Base-by-base conservation (phyloP, 2,329 filamentous ascomycete species). In the Leptographium radiaticola region DNA sequence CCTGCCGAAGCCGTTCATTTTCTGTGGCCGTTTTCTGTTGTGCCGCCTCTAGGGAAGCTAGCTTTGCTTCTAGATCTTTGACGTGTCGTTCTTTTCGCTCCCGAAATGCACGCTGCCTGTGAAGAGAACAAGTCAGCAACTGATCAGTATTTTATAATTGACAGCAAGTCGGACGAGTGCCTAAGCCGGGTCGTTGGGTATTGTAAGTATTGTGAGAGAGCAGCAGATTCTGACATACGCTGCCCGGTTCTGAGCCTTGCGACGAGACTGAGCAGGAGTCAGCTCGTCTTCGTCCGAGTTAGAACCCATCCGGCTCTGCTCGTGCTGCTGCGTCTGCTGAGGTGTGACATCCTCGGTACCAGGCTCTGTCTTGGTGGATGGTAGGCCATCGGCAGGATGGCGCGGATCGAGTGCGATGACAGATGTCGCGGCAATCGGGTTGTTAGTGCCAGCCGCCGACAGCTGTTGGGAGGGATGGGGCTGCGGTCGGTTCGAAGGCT, bases 71-170 rank as follows among this genome's bases (percentile, higher is more conserved):
- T 30, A 97, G 83, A 57, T 97, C 89, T 67, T 90, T 90, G 58
- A 97, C 89, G 64, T 68, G 90, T 55, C 84, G 85, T 67, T 97
- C 91, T 69, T 97, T 97, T 61, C 91, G 85, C 69, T 97, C 91
- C 57, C 91, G 88, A 68, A 97, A 97, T 36, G 93, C 91, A 62
- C 91, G 85, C 76, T 97, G 93, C 49, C 91, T 96, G 58, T 33
- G 46, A 2, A n/a, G 6, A 16, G 15, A 30, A 12, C 12, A 25
- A 36, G 1, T n/a, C 10, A 25, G 45, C 10, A 46, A 7, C 38
- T 3, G 2, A 25, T 46, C 25, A 46, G 44, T 33, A 36, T 8
- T 16, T 36, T 2, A 13, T 36, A 4, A 36, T 15, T 4, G 38
- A 33, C 33, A 34, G 30, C 18, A 34, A 8, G 9, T 20, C 20